Evolutionary conservation across 306 rosid genomes (phyloP).

Genomic region (Coriaria nepalensis): DNA sequence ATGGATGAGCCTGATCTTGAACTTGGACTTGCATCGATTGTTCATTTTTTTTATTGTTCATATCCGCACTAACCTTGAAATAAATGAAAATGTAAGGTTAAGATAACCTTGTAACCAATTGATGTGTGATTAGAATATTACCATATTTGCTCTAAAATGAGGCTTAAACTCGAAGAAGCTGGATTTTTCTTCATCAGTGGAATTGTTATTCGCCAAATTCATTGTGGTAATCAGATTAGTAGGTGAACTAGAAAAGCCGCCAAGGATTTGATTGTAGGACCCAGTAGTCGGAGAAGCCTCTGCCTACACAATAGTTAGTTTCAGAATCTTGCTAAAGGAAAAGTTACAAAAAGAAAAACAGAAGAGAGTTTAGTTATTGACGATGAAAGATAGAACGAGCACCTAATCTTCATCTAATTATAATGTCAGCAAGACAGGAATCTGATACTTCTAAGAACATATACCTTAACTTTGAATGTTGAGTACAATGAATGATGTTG

Average conservation of each 20-base stretch:
- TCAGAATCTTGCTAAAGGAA: not conserved
- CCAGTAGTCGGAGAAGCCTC: conserved; percentile 99
- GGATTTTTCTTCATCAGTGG: conserved; percentile 37
- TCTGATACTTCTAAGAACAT: too few relatives aligned
- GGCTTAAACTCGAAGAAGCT: conserved; percentile 75
- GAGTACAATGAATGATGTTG: too few relatives aligned
- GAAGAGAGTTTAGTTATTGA: too few relatives aligned
- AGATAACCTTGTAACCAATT: conserved; percentile 16
- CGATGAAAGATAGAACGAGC: too few relatives aligned
- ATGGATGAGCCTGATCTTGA: conserved; percentile 36
- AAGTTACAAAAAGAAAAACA: too few relatives aligned
- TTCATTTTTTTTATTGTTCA: conserved; percentile 34
- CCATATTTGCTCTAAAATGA: conserved; percentile 45
- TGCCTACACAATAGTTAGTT: conserved; percentile 44
- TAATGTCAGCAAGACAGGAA: too few relatives aligned
- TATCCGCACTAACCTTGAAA: conserved; percentile 68
- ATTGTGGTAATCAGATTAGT: conserved; percentile 35
- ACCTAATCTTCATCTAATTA: too few relatives aligned
- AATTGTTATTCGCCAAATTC: conserved; percentile 30
- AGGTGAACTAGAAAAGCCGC: conserved; percentile 31
- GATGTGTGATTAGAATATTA: conserved; percentile 20
- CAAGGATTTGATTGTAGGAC: conserved; percentile 49
- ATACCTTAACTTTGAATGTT: too few relatives aligned
- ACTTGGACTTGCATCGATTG: conserved; percentile 47
- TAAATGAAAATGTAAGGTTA: conserved; percentile 33